These are phyloP conservation scores for Eutrema japonicum DNA, from an alignment of 345 rosid genomes.

Conservation along the genomic window DNA sequence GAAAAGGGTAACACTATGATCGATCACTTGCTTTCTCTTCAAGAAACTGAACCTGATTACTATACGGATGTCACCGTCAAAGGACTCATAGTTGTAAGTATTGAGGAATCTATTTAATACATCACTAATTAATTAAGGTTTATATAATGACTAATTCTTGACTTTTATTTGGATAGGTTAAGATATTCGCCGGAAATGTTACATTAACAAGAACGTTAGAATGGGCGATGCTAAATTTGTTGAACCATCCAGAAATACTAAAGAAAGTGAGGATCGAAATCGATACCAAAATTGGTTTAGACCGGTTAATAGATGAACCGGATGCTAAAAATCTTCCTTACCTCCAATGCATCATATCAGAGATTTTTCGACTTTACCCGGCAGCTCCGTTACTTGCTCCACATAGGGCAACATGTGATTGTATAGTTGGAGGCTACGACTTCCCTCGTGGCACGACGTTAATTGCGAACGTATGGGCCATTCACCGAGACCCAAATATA, in stretches of 20 bases:
- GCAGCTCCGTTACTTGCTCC: conserved; percentile 68
- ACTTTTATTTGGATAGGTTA: conserved; percentile 19
- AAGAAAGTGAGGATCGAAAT: conserved; percentile 14
- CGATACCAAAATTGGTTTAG: conserved; percentile 43
- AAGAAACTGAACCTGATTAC: no score
- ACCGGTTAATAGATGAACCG: conserved; percentile 53
- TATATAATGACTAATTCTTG: neutral
- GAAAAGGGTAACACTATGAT: conserved; percentile 50
- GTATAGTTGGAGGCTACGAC: conserved; percentile 54
- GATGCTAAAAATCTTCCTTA: conserved; percentile 59
- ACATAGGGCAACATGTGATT: conserved; percentile 52
- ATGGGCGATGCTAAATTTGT: conserved; percentile 32
- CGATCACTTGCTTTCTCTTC: conserved; percentile 46
- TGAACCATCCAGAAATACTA: conserved; percentile 28
- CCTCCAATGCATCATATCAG: conserved; percentile 56
- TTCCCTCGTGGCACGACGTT: conserved; percentile 58
- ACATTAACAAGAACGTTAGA: conserved; percentile 17
- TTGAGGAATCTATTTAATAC: neutral
- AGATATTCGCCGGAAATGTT: conserved; percentile 21
- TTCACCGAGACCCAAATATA: conserved; percentile 59
- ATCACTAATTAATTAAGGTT: neutral
- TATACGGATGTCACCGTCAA: conserved; percentile 52
- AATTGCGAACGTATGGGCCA: conserved; percentile 65
- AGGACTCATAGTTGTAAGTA: conserved; percentile 46
- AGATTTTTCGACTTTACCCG: conserved; percentile 61